Conservation (phyloP, 208 protist species). For the Borovskyia barvae region DNA sequence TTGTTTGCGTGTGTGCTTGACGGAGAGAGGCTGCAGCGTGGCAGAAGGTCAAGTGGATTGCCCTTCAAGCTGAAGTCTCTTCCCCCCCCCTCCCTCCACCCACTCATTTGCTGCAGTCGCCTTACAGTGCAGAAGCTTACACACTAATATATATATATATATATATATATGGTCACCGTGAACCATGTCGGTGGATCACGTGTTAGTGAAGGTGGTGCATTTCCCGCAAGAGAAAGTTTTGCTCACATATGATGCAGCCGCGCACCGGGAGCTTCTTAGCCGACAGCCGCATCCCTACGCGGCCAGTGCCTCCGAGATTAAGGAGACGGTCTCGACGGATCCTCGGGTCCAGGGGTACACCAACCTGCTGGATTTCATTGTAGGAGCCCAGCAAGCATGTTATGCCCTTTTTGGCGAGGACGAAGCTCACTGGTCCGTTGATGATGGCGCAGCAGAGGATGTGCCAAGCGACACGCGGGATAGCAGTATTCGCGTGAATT, state of each 20-base stretch:
- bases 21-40: too few species aligned
- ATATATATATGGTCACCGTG: neutral
- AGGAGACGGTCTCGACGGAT: conserved; percentile 8
- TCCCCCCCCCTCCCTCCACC: too few species aligned
- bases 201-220: conserved; percentile 19
- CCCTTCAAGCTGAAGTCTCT: too few species aligned
- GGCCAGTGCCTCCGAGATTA: conserved; percentile 6
- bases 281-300: conserved; percentile 22
- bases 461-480: neutral
- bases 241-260: conserved; percentile 14
- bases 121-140: too few species aligned
- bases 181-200: conserved; percentile 8
- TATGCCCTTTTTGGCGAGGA: conserved; percentile 62
- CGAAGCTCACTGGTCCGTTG: conserved; percentile 14
- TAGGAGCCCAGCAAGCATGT: conserved; percentile 46
- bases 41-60: too few species aligned
- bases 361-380: conserved; percentile 46
- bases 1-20: too few species aligned
- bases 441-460: conserved; percentile 12
- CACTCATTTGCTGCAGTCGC: too few species aligned
- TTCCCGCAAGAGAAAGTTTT: conserved; percentile 4
- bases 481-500: conserved; percentile 17
- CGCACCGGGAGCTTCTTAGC: conserved; percentile 19
- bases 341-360: conserved; percentile 28
- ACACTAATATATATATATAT: neutral